Base-by-base conservation (phyloP, 1,139 yeast genomes). In the Casaregolazyma suthepensis region DNA sequence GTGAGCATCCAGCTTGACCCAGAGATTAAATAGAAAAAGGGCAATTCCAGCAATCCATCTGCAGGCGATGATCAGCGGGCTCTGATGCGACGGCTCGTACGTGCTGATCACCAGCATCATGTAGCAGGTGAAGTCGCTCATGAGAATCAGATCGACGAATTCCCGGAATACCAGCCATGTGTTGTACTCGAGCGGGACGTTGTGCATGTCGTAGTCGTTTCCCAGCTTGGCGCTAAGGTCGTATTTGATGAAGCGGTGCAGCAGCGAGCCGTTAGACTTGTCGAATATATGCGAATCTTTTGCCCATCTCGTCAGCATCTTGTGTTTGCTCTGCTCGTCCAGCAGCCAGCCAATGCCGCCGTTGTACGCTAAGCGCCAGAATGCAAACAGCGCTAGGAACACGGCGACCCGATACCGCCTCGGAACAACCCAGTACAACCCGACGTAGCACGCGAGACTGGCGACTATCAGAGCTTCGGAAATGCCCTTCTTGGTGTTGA, bases 1-100 rank as follows among this genome's bases (percentile, higher is more conserved):
- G 67, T 88, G 96, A 42, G 96, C 96, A 69, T 88, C 93, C 15
- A 87, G 74, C 67, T 88, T 88, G 51, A 88, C 96, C 94, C 95
- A 87, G 45, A 85, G 75, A 65, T 87, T 87, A 73, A 88, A 87
- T 48, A 84, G 61, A 55, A 87, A 79, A 61, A 88, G 75, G 6
- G 63, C 59, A 29, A 71, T 58, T n/a, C 78, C 78, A 5, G 73
- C 72, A 13, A 59, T 45, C 75, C 76, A 72, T 52, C 78, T 63
- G 45, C 72, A 66, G 17, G 65, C 44, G 13, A 71, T 68, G 40
- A 74, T 56, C 20, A 63, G 52, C 63, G 67, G 59, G 6, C 74
- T 76, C 60, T 81, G 84, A 57, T 70, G 63, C 12, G 77, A 68
- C 5, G 57, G 55, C 15, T 66, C 61, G 62, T 76, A 71, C 62